These are phyloP conservation scores for Coprinopsis marcescibilis DNA, from an alignment of 768 basidiomycete species.

Conservation along the genomic window DNA sequence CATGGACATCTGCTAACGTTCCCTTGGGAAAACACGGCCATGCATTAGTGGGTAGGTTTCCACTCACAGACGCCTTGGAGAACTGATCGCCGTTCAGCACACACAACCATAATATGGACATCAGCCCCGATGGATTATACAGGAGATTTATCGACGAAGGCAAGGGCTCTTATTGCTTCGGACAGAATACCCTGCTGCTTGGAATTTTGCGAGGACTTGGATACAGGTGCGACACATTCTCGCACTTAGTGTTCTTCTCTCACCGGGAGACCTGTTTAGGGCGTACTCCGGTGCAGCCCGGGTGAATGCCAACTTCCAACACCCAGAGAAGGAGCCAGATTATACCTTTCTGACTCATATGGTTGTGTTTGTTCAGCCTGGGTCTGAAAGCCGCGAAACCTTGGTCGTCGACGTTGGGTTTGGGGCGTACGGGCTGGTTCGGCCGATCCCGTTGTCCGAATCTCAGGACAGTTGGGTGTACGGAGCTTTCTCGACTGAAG, in stretches of 20 bases:
- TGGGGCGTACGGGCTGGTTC: slow-evolving; percentile 10
- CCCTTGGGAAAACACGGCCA: slow-evolving; percentile 32
- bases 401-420: slow-evolving; percentile 29
- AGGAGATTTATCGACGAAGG: slow-evolving; percentile 17
- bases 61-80: not conserved
- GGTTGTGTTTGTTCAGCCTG: slow-evolving; percentile 27
- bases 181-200: slow-evolving; percentile 21
- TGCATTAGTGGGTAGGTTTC: slow-evolving; percentile 31
- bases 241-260: not conserved
- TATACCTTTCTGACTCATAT: slow-evolving; percentile 20
- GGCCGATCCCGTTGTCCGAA: slow-evolving; percentile 5
- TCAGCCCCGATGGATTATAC: slow-evolving; percentile 19
- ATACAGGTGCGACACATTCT: slow-evolving; percentile 17
- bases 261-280: slow-evolving; percentile 10
- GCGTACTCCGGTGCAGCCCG: slow-evolving; percentile 23
- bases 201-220: slow-evolving; percentile 25
- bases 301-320: slow-evolving; percentile 16
- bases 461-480: not conserved
- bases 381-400: slow-evolving; percentile 19
- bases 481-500: not conserved
- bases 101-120: slow-evolving; percentile 21
- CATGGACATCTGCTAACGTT: slow-evolving; percentile 26
- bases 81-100: slow-evolving; percentile 13
- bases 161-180: slow-evolving; percentile 26
- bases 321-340: not conserved